phyloP scores from a whole-genome alignment of 768 basidiomycete genomes.

The Lentinula raphanica region DNA sequence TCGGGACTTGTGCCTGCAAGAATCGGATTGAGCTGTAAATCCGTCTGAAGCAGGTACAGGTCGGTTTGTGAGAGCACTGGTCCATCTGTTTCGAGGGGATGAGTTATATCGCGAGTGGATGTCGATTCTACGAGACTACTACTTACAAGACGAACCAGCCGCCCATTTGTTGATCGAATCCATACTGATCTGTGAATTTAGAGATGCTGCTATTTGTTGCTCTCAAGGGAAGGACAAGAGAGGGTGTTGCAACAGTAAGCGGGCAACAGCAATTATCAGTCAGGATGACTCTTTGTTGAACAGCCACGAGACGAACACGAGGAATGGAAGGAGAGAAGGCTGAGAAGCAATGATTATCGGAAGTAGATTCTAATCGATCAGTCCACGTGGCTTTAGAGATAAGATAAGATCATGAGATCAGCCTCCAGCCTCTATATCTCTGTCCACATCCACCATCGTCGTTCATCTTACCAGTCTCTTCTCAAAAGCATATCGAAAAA shows the following conservation, averaged over 20 bases:
- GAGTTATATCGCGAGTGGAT: background rate
- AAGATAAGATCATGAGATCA: background rate
- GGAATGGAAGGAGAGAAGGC: background rate
- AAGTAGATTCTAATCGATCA: background rate
- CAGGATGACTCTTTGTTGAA: background rate
- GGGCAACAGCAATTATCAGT: no score
- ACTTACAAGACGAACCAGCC: constrained; percentile 38
- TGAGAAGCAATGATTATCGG: no score
- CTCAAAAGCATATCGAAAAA: background rate
- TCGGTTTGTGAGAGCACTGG: constrained; percentile 78
- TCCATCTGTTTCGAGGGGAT: constrained; percentile 45
- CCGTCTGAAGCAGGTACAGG: constrained; percentile 68
- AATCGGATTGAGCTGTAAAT: constrained; percentile 71
- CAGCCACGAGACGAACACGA: constrained; percentile 2
- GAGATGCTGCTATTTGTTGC: no score
- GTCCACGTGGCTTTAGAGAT: background rate
- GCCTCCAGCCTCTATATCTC: background rate
- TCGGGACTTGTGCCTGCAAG: constrained; percentile 40
- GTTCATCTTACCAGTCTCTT: background rate
- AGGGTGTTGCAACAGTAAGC: no score
- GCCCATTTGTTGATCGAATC: constrained; percentile 36
- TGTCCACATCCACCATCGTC: background rate
- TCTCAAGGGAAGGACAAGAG: no score
- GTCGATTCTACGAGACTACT: no score
- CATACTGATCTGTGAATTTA: background rate